Evolutionary conservation across 1,139 yeast genomes (phyloP).

Genomic region (Candida sp.): DNA sequence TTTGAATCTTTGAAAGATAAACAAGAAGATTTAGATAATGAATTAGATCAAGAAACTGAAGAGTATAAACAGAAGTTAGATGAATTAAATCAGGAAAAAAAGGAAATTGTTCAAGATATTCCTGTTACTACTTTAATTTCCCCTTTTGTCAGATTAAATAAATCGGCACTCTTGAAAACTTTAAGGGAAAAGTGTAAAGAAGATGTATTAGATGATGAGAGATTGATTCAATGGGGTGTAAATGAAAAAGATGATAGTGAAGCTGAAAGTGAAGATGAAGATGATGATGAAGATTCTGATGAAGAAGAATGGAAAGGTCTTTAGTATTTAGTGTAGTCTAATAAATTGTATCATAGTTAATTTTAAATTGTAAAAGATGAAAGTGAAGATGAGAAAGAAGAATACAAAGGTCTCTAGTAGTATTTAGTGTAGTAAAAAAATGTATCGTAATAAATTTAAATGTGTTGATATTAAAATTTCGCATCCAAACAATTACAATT

Average conservation of each 20-base stretch:
- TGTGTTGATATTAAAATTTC: background rate
- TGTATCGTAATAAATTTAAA: background rate
- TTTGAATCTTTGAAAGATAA: constrained; percentile 41
- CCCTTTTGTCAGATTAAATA: constrained; percentile 56
- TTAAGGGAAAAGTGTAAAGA: constrained; percentile 62
- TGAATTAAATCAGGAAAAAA: constrained; percentile 20
- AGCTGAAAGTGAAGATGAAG: constrained; percentile 13
- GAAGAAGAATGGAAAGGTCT: background rate
- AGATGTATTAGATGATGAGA: constrained; percentile 63
- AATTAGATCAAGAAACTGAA: constrained; percentile 20
- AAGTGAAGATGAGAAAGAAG: no score
- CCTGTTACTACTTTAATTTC: constrained; percentile 56
- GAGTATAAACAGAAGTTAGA: constrained; percentile 21
- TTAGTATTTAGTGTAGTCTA: background rate
- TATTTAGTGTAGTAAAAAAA: no score
- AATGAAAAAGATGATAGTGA: constrained; percentile 19
- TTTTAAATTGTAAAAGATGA: no score
- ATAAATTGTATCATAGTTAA: background rate
- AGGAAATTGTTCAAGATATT: constrained; percentile 33
- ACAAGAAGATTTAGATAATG: constrained; percentile 37
- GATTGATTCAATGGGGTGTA: constrained; percentile 68
- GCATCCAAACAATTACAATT: background rate
- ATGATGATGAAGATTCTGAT: constrained; percentile 21
- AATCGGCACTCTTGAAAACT: constrained; percentile 54
- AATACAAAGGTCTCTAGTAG: no score